Conservation (phyloP, 1,139 yeast species). For the Pneumocystis wakefieldiae region DNA sequence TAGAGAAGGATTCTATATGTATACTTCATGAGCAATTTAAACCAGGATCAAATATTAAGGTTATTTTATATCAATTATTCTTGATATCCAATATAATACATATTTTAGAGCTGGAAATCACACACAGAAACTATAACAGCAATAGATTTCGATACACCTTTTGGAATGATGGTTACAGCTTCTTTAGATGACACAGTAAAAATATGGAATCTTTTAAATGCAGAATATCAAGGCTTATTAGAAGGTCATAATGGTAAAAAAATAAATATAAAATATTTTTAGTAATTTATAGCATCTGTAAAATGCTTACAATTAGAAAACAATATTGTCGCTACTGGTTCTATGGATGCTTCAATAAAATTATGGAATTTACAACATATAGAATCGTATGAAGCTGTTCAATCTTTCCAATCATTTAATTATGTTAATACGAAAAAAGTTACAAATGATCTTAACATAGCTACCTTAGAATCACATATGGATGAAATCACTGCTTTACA, state of each 20-base stretch:
- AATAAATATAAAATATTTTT: constrained; percentile 32
- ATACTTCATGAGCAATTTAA: constrained; percentile 47
- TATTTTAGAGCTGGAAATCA: constrained; percentile 32
- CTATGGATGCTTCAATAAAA: constrained; percentile 45
- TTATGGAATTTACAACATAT: constrained; percentile 39
- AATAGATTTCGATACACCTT: constrained; percentile 53
- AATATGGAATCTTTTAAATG: constrained; percentile 64
- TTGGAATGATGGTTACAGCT: constrained; percentile 62
- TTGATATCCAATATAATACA: background rate
- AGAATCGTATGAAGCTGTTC: constrained; percentile 13
- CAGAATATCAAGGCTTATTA: constrained; percentile 24
- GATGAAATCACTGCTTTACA: constrained; percentile 50
- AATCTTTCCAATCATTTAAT: constrained; percentile 1
- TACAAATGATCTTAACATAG: constrained; percentile 24
- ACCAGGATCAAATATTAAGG: constrained; percentile 38
- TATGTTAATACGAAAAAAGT: constrained; percentile 7
- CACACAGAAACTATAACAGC: constrained; percentile 39
- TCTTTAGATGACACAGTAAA: constrained; percentile 66
- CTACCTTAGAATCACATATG: constrained; percentile 45
- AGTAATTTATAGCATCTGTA: constrained; percentile 36
- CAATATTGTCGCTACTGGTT: constrained; percentile 42
- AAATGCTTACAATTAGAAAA: constrained; percentile 44
- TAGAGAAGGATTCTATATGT: constrained; percentile 38
- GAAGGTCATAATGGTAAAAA: constrained; percentile 25
- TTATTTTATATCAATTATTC: background rate